Percentiles rank a stretch among this genome's conserved stretches.
These are phyloP conservation scores for Colletotrichum sp. DNA, from an alignment of 2,329 filamentous ascomycete genomes.

Conservation along the genomic window DNA sequence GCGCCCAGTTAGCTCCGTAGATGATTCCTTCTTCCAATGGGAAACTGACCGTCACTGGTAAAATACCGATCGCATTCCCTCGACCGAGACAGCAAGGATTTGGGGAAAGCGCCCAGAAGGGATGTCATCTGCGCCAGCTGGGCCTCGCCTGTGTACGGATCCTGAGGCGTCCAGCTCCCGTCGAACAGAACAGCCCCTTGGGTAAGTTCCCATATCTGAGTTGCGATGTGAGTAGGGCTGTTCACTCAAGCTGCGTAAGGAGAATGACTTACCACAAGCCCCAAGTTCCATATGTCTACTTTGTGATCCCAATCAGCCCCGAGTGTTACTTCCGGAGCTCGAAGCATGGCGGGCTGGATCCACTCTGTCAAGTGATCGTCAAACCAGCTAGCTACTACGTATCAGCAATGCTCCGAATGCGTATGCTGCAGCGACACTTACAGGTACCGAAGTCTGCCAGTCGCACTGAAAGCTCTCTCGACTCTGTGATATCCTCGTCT, in stretches of 20 bases:
- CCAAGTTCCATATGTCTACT: neutral
- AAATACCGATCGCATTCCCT: neutral
- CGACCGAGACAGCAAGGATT: neutral
- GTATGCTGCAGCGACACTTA: neutral
- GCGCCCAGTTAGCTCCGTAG: neutral
- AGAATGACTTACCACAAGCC: neutral
- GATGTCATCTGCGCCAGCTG: neutral
- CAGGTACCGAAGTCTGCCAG: neutral
- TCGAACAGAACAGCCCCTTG: neutral
- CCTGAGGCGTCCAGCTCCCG: neutral
- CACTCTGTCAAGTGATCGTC: neutral
- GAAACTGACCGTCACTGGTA: neutral
- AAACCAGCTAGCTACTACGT: neutral
- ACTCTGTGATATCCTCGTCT: neutral
- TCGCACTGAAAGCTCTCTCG: neutral
- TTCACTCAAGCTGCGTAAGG: accelerated
- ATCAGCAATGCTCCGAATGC: neutral
- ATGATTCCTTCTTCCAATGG: accelerated
- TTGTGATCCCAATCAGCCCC: neutral
- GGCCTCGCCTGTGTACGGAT: neutral
- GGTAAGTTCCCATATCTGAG: neutral
- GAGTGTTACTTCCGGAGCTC: neutral
- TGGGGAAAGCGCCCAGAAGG: neutral
- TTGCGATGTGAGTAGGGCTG: accelerated
- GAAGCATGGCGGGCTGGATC: neutral